Evolutionary conservation across 2,329 filamentous ascomycete species (phyloP).

Genomic region (Hymenoscyphus scutula): DNA sequence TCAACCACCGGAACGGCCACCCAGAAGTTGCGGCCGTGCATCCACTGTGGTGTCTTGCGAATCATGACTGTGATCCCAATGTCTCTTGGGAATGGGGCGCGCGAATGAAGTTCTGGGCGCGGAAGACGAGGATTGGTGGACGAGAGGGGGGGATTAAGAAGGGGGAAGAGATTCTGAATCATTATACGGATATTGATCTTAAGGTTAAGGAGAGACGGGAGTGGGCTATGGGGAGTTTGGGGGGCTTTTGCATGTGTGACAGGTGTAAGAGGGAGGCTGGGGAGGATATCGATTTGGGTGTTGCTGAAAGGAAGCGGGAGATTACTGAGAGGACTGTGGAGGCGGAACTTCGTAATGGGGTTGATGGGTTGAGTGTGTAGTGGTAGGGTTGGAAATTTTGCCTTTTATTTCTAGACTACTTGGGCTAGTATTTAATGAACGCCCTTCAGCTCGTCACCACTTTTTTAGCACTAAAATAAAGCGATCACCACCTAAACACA

Average conservation of each 20-base stretch:
- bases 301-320: too few species aligned
- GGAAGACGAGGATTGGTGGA: conserved; percentile 55
- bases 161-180: conserved; percentile 85
- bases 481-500: too few species aligned
- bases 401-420: too few species aligned
- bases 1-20: conserved; percentile 71
- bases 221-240: conserved; percentile 84
- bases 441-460: too few species aligned
- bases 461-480: too few species aligned
- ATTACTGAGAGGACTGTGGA: too few species aligned
- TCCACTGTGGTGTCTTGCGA: conserved; percentile 93
- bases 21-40: conserved; percentile 93
- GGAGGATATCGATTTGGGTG: conserved; percentile 9
- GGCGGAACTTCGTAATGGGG: too few species aligned
- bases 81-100: conserved; percentile 93
- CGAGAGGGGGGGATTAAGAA: conserved; percentile 62
- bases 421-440: too few species aligned
- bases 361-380: too few species aligned
- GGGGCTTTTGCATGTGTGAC: conserved; percentile 83
- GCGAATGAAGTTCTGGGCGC: conserved; percentile 67
- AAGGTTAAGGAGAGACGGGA: conserved; percentile 78
- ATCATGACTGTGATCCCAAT: conserved; percentile 94
- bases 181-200: conserved; percentile 87
- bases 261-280: conserved; percentile 73
- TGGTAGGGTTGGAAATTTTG: too few species aligned